Conservation (phyloP, 768 basidiomycete genomes). For the Mycena leptocephala region DNA sequence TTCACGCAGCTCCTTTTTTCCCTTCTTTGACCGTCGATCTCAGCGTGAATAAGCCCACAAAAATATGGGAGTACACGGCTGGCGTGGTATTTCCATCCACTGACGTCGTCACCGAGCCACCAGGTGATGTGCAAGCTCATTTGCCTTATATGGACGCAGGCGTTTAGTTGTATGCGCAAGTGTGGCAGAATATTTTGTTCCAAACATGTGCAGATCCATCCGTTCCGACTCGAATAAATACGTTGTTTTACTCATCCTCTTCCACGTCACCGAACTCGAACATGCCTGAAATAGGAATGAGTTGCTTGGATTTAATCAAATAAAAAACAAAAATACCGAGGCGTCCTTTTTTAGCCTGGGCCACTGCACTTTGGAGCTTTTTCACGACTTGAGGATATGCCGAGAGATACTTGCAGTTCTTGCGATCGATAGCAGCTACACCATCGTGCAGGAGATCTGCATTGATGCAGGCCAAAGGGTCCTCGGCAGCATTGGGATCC, state of each 20-base stretch:
- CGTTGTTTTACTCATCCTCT: slow-evolving; percentile 74
- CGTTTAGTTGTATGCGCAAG: background rate
- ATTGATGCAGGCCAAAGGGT: slow-evolving; percentile 88
- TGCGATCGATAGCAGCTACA: slow-evolving; percentile 84
- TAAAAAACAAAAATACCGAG: slow-evolving; percentile 49
- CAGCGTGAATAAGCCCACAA: slow-evolving; percentile 71
- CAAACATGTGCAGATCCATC: slow-evolving; percentile 18
- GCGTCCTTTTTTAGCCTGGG: slow-evolving; percentile 81
- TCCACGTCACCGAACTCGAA: slow-evolving; percentile 95
- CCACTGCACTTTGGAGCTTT: slow-evolving; percentile 73
- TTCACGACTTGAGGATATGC: slow-evolving; percentile 81
- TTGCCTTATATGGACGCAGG: slow-evolving; percentile 14
- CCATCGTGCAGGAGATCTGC: slow-evolving; percentile 93
- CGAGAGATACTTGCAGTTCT: slow-evolving; percentile 79
- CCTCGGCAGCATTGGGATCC: slow-evolving; percentile 76
- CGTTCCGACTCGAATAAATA: background rate
- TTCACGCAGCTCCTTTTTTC: too few species aligned
- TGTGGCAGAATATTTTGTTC: background rate
- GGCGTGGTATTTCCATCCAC: slow-evolving; percentile 39
- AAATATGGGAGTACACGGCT: slow-evolving; percentile 69
- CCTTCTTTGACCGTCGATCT: slow-evolving; percentile 36
- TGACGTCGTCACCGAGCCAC: background rate
- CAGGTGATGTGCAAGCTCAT: background rate
- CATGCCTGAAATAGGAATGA: slow-evolving; percentile 61
- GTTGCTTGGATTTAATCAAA: background rate